A percentile compares a stretch with the other conserved stretches of the same genome.
These are phyloP conservation scores for Taphrina pruni DNA, from an alignment of 1,139 yeast genomes.

Conservation along the genomic window DNA sequence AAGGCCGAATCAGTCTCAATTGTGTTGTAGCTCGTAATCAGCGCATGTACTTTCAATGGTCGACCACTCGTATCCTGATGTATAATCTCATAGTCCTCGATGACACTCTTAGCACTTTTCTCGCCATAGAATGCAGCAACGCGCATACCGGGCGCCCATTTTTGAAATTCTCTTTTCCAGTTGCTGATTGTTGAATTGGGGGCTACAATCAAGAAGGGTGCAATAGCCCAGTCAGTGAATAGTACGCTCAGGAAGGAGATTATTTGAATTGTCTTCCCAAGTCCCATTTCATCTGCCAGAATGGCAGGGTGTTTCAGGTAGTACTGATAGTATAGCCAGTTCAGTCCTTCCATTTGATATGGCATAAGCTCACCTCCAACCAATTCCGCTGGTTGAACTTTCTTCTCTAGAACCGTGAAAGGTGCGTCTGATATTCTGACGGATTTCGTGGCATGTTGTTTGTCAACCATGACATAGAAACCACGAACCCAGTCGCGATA, in stretches of 20 bases:
- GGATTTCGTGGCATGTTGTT: constrained; percentile 26
- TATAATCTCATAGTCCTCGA: constrained; percentile 70
- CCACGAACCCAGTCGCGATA: constrained; percentile 44
- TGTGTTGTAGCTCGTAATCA: constrained; percentile 80
- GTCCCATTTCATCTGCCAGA: constrained; percentile 97
- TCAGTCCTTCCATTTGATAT: constrained; percentile 46
- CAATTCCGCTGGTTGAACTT: constrained; percentile 33
- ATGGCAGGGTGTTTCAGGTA: constrained; percentile 64
- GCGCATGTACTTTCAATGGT: constrained; percentile 71
- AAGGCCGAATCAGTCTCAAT: constrained; percentile 75
- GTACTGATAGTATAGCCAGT: constrained; percentile 47
- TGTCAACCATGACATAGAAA: constrained; percentile 41
- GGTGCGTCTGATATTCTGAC: constrained; percentile 14
- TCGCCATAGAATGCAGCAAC: constrained; percentile 61
- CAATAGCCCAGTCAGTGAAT: constrained; percentile 43
- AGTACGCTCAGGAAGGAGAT: constrained; percentile 58
- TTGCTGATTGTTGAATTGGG: constrained; percentile 83
- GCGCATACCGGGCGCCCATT: constrained; percentile 80
- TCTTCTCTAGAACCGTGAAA: constrained; percentile 38
- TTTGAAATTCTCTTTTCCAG: constrained; percentile 83
- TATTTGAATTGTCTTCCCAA: constrained; percentile 94
- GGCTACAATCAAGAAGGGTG: constrained; percentile 76
- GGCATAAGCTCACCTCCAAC: constrained; percentile 43
- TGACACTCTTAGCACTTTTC: constrained; percentile 73
- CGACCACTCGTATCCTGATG: constrained; percentile 50